phyloP scores from a whole-genome alignment of 208 protist genomes.

The Leishmania mexicana region DNA sequence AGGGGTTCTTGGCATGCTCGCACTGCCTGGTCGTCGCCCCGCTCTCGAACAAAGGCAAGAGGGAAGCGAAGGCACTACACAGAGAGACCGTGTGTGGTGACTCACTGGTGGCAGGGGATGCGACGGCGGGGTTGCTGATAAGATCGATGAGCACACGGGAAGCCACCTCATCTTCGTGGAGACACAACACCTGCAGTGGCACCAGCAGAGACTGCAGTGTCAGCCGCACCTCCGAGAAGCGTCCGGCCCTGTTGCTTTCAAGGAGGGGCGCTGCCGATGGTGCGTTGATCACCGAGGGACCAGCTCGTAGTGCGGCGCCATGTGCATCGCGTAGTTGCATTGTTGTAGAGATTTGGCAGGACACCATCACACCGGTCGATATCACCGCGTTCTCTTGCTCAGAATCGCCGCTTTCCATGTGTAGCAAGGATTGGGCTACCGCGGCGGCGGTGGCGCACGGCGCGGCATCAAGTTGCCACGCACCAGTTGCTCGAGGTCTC shows the following conservation, averaged over 20 bases:
- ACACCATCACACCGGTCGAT: not conserved
- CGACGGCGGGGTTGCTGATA: constrained; percentile 8
- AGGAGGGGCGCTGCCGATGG: constrained; percentile 23
- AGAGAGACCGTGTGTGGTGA: not conserved
- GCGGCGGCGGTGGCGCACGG: not conserved
- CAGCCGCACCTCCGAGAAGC: constrained; percentile 87
- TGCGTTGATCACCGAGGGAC: not conserved
- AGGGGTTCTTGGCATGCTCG: not conserved
- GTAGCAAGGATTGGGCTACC: not conserved
- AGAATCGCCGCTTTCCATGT: not conserved
- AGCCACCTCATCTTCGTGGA: constrained; percentile 58
- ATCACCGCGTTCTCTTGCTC: not conserved
- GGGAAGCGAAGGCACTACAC: not conserved
- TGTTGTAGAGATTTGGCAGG: not conserved
- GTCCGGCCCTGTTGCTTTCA: constrained; percentile 56
- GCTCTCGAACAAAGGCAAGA: not conserved
- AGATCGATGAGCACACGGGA: constrained; percentile 24
- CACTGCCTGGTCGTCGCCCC: not conserved
- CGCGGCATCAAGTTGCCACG: not conserved
- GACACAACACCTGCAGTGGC: constrained; percentile 79
- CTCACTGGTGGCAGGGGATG: not conserved
- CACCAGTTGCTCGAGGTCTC: not conserved
- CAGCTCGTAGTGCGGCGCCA: not conserved
- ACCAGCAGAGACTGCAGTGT: constrained; percentile 66
- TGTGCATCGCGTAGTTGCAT: too few relatives aligned